These are phyloP conservation scores for Aspergillus aculeatinus DNA, from an alignment of 2,329 filamentous ascomycete genomes.

Conservation along the genomic window DNA sequence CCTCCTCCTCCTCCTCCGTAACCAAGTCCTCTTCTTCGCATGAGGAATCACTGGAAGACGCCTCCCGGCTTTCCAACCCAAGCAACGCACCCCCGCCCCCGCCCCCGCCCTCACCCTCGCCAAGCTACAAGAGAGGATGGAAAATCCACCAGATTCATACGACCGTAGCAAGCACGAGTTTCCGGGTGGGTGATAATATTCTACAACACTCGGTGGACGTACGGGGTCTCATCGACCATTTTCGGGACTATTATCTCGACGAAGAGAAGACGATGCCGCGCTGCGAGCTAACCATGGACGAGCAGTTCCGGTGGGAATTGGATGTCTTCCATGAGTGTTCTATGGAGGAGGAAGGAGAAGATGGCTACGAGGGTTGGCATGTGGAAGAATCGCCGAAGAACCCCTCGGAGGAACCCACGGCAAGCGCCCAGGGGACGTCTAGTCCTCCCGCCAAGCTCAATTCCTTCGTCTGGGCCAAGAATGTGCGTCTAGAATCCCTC, in stretches of 20 bases:
- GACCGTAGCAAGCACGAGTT: slow-evolving; percentile 83
- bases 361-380: neutral
- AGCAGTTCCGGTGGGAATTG: neutral
- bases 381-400: neutral
- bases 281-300: neutral
- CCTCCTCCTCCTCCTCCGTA: too few species aligned
- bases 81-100: too few species aligned
- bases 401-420: neutral
- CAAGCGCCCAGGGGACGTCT: too few species aligned
- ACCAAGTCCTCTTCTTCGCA: too few species aligned
- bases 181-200: slow-evolving; percentile 13
- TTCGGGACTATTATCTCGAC: slow-evolving; percentile 37
- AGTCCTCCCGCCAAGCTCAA: neutral
- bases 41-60: too few species aligned
- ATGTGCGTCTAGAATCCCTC: slow-evolving; percentile 66
- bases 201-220: slow-evolving; percentile 51
- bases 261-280: slow-evolving; percentile 22
- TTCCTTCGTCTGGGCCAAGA: slow-evolving; percentile 67
- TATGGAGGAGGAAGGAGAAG: neutral
- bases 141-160: slow-evolving; percentile 60
- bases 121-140: neutral
- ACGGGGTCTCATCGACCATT: slow-evolving; percentile 32
- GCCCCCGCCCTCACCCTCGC: too few species aligned
- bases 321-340: neutral
- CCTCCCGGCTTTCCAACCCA: too few species aligned